These are phyloP conservation scores for Epichloe typhina DNA, from an alignment of 2,329 filamentous ascomycete genomes.

Conservation along the genomic window DNA sequence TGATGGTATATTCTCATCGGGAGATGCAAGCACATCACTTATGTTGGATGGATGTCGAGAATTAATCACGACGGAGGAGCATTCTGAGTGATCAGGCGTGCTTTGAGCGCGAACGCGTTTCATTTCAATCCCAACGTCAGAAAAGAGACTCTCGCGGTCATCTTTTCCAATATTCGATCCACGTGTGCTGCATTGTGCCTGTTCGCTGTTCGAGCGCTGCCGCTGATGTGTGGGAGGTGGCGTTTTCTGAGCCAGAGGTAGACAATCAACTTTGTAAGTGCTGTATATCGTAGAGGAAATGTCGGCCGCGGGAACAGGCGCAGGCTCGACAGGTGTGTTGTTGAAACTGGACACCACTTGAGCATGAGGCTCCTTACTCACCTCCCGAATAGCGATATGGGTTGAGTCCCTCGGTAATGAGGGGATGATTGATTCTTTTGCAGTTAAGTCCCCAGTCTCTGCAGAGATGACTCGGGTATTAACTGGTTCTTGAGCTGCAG, in stretches of 20 bases:
- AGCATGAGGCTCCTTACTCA: background rate
- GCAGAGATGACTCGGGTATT: background rate
- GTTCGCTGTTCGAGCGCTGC: slow-evolving; percentile 5
- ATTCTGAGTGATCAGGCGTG: slow-evolving; percentile 1
- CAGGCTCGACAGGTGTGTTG: background rate
- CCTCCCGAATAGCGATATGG: background rate
- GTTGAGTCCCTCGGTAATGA: slow-evolving; percentile 1
- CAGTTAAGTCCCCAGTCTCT: background rate
- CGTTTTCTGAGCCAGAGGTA: background rate
- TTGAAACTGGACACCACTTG: background rate
- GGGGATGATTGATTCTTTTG: background rate
- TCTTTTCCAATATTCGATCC: background rate
- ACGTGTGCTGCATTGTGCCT: background rate
- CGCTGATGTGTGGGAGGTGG: background rate
- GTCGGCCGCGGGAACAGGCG: background rate
- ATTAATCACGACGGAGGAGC: background rate
- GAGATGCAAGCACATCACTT: background rate
- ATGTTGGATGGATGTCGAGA: background rate
- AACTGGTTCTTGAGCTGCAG: background rate
- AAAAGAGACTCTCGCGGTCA: background rate
- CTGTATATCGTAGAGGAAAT: background rate
- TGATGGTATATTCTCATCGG: slow-evolving; percentile 8
- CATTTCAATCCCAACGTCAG: background rate
- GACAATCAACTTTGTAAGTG: background rate
- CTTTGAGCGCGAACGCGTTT: slow-evolving; percentile 3